Evolutionary conservation across 441 rosid species (phyloP).

Genomic region (Dalechampia spathulata): DNA sequence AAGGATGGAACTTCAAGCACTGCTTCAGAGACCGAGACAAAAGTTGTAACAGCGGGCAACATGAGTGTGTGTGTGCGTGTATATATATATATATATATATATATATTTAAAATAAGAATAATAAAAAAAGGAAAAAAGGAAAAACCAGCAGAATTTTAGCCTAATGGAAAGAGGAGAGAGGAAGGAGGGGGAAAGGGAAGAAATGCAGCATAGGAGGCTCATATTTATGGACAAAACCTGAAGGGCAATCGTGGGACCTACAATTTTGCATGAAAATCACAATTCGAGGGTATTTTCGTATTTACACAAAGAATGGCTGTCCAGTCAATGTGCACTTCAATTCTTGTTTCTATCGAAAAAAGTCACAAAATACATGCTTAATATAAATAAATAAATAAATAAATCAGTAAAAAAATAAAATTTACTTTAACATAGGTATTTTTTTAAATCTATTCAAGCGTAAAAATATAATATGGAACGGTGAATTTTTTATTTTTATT

Average conservation of each 20-base stretch:
- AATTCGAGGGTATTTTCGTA: constrained; percentile 24
- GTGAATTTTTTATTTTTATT: too few relatives aligned
- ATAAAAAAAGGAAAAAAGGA: background rate
- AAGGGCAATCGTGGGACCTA: too few relatives aligned
- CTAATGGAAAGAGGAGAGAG: constrained; percentile 27
- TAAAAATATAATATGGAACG: too few relatives aligned
- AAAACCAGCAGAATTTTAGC: constrained; percentile 9
- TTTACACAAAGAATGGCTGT: constrained; percentile 23
- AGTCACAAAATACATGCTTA: too few relatives aligned
- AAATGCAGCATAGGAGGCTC: constrained; percentile 50
- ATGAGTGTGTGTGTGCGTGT: too few relatives aligned
- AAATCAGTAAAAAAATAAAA: too few relatives aligned
- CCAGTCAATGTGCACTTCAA: constrained; percentile 43
- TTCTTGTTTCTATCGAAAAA: constrained; percentile 17
- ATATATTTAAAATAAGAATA: background rate
- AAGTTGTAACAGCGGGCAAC: constrained; percentile 46
- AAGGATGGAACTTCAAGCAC: constrained; percentile 32
- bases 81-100: too few relatives aligned
- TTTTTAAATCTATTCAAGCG: too few relatives aligned
- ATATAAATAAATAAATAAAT: too few relatives aligned
- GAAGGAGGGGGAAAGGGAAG: constrained; percentile 87
- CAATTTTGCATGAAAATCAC: background rate
- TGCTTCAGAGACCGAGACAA: constrained; percentile 26
- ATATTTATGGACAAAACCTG: constrained; percentile 46
- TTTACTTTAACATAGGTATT: too few relatives aligned